A percentile compares a stretch with the other conserved stretches of the same genome.
These are phyloP conservation scores for Salix exigua DNA, from an alignment of 345 rosid genomes.

Conservation along the genomic window DNA sequence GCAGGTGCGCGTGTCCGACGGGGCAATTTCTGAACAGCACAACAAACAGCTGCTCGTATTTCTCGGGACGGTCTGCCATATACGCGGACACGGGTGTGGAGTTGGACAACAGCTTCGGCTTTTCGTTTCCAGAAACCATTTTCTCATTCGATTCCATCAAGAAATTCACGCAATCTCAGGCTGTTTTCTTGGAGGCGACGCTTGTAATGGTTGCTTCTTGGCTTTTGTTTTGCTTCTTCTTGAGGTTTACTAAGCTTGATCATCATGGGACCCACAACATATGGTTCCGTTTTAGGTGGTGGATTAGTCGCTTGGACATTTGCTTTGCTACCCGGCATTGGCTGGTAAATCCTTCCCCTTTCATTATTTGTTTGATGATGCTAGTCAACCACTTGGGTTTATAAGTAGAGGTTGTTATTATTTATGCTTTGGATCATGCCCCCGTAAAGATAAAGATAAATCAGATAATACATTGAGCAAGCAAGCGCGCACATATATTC, in stretches of 20 bases:
- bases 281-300: constrained; percentile 88
- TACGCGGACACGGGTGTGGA: constrained; percentile 47
- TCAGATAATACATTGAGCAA: too few species aligned
- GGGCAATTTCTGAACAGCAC: constrained; percentile 55
- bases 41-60: constrained; percentile 46
- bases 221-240: constrained; percentile 60
- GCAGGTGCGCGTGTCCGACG: constrained; percentile 69
- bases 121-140: constrained; percentile 55
- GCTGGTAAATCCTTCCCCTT: constrained; percentile 51
- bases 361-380: neutral
- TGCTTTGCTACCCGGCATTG: constrained; percentile 92
- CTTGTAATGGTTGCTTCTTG: constrained; percentile 62
- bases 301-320: constrained; percentile 84
- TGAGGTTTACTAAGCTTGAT: constrained; percentile 71
- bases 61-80: constrained; percentile 39
- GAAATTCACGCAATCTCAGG: constrained; percentile 87
- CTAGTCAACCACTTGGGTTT: neutral
- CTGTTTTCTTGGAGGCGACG: constrained; percentile 89
- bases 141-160: constrained; percentile 69
- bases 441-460: too few species aligned
- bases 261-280: constrained; percentile 39
- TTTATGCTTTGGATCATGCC: neutral
- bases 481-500: too few species aligned
- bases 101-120: constrained; percentile 13
- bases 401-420: neutral